Evolutionary conservation across 2,329 filamentous ascomycete genomes (phyloP).

Genomic region (Aureobasidium mangrovei): DNA sequence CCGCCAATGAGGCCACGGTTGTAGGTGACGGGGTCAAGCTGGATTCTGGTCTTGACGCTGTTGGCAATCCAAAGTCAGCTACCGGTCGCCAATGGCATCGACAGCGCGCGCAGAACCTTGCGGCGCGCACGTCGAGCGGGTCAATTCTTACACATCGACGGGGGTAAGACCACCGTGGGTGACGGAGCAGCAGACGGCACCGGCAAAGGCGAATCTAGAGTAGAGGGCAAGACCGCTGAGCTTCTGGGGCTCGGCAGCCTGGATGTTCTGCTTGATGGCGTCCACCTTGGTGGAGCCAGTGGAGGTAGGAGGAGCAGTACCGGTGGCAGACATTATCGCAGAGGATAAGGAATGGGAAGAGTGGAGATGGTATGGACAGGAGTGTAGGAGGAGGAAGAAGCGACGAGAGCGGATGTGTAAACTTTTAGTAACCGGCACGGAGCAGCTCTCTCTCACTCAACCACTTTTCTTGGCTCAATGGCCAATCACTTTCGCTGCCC

Average conservation of each 20-base stretch:
- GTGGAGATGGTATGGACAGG: slow-evolving; percentile 14
- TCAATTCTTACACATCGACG: slow-evolving; percentile 94
- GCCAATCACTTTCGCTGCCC: too few relatives aligned
- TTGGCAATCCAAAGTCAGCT: slow-evolving; percentile 15
- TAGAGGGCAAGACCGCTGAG: slow-evolving; percentile 66
- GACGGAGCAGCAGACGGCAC: slow-evolving; percentile 95
- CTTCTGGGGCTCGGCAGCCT: slow-evolving; percentile 42
- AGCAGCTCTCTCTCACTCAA: too few relatives aligned
- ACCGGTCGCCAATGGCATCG: slow-evolving; percentile 9
- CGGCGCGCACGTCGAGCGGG: not conserved
- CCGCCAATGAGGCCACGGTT: slow-evolving; percentile 80
- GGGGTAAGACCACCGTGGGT: slow-evolving; percentile 96
- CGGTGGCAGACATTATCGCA: slow-evolving; percentile 26
- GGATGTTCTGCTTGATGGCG: slow-evolving; percentile 40
- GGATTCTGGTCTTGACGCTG: slow-evolving; percentile 92
- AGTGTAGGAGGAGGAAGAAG: slow-evolving; percentile 3
- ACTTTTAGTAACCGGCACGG: too few relatives aligned
- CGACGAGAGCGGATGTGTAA: not conserved
- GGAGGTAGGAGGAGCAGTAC: slow-evolving; percentile 37
- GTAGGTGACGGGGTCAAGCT: slow-evolving; percentile 83
- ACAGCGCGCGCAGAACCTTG: not conserved
- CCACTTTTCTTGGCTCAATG: too few relatives aligned
- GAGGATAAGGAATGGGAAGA: slow-evolving; percentile 1
- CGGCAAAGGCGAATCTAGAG: slow-evolving; percentile 92
- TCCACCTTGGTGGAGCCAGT: slow-evolving; percentile 47